phyloP scores from a whole-genome alignment of 768 basidiomycete genomes.

The Neoboletus brunneissimus region DNA sequence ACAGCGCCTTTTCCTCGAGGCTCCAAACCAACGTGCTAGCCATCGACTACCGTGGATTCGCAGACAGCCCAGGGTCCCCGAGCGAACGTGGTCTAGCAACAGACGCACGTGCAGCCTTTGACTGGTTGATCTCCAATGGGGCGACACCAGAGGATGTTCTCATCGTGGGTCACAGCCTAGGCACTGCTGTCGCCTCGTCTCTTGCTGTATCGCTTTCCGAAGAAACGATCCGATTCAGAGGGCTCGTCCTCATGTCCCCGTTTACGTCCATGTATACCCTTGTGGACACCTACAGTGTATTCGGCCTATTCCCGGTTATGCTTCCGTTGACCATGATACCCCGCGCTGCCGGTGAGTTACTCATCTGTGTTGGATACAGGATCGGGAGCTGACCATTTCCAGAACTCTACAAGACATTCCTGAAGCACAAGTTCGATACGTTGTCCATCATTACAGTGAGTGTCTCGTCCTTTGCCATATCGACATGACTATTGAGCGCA shows the following conservation, averaged over 20 bases:
- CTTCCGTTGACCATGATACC: conserved; percentile 68
- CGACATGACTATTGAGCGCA: neutral
- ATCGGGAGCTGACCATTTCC: neutral
- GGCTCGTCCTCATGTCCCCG: conserved; percentile 52
- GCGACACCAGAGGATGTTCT: conserved; percentile 59
- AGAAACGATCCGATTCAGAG: conserved; percentile 41
- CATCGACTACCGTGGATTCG: conserved; percentile 92
- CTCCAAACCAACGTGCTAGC: conserved; percentile 74
- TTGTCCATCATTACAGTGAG: conserved; percentile 58
- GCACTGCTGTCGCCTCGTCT: conserved; percentile 71
- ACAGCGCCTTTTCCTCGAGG: conserved; percentile 61
- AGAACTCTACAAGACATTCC: conserved; percentile 55
- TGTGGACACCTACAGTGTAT: conserved; percentile 64
- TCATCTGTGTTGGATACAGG: neutral
- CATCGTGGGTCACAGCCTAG: conserved; percentile 84
- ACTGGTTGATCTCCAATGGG: conserved; percentile 66
- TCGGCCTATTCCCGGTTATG: conserved; percentile 67
- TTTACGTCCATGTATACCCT: conserved; percentile 59
- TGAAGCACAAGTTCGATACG: conserved; percentile 62
- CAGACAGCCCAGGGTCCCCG: conserved; percentile 77
- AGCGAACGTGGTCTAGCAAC: conserved; percentile 67
- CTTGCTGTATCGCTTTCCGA: conserved; percentile 47
- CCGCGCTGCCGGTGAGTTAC: conserved; percentile 57
- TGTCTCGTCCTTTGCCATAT: neutral
- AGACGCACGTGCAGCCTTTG: conserved; percentile 78